A percentile compares a stretch with the other conserved stretches of the same genome.
Evolutionary conservation across 2,329 filamentous ascomycete genomes (phyloP).

Genomic region (Sporothrix curviconia): DNA sequence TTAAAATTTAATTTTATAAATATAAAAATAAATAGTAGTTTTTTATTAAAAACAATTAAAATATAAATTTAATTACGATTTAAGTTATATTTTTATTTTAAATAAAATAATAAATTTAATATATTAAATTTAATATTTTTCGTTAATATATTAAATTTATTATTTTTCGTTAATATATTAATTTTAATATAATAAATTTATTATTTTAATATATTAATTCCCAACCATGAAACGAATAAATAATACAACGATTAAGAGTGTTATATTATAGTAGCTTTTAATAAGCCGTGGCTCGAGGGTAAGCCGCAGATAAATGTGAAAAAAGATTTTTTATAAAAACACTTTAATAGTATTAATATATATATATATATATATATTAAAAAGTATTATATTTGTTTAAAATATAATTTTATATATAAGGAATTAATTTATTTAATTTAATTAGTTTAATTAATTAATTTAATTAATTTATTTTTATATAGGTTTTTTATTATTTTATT

Average conservation of each 20-base stretch:
- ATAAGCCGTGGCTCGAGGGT: too few species aligned
- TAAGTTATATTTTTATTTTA: background rate
- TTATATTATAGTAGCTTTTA: too few species aligned
- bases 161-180: background rate
- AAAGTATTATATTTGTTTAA: background rate
- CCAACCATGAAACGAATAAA: background rate
- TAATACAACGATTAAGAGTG: too few species aligned
- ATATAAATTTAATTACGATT: background rate
- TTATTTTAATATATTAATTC: background rate
- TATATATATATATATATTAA: background rate
- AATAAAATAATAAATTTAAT: background rate
- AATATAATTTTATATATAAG: background rate
- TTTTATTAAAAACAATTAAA: background rate
- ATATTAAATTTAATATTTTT: too few species aligned
- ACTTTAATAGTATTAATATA: background rate
- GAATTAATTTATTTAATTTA: background rate
- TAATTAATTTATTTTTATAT: background rate
- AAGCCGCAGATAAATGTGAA: too few species aligned
- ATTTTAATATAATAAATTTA: too few species aligned
- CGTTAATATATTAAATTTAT: slow-evolving; percentile 3
- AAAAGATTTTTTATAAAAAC: background rate
- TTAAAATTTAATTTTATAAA: background rate
- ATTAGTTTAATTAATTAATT: background rate
- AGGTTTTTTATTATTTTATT: background rate
- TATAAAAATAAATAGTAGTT: background rate